Percentiles rank a stretch among this genome's conserved stretches.
These are phyloP conservation scores for Venturia asperata DNA, from an alignment of 2,329 filamentous ascomycete species.

Conservation along the genomic window DNA sequence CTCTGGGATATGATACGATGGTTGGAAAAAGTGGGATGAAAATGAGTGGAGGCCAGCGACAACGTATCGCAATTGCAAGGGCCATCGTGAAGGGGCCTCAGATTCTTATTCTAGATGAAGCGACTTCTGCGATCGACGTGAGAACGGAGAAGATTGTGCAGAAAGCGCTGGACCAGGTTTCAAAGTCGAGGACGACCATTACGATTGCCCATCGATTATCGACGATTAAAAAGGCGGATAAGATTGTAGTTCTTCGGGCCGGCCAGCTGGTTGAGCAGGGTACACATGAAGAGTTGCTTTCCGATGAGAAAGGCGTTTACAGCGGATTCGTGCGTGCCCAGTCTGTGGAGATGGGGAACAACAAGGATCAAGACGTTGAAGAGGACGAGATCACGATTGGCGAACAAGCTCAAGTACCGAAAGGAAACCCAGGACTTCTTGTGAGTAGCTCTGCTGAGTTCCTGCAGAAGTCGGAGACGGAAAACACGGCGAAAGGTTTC, in stretches of 20 bases:
- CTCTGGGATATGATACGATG: slow-evolving; percentile 59
- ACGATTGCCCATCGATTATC: slow-evolving; percentile 71
- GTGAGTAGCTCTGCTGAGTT: slow-evolving; percentile 10
- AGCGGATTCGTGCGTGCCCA: slow-evolving; percentile 54
- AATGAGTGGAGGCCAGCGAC: slow-evolving; percentile 75
- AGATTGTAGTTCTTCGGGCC: slow-evolving; percentile 67
- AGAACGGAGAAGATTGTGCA: slow-evolving; percentile 49
- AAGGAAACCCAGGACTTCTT: background rate
- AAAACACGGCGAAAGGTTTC: slow-evolving; percentile 29
- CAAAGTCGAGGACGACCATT: slow-evolving; percentile 61
- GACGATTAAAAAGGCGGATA: slow-evolving; percentile 69
- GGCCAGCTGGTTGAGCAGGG: slow-evolving; percentile 67
- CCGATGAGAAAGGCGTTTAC: slow-evolving; percentile 57
- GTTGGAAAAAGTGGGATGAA: slow-evolving; percentile 70
- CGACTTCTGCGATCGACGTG: slow-evolving; percentile 60
- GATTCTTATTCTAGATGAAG: slow-evolving; percentile 67
- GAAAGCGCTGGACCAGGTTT: slow-evolving; percentile 52
- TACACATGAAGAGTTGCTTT: slow-evolving; percentile 64
- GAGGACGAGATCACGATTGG: slow-evolving; percentile 11
- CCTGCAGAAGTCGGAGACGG: slow-evolving; percentile 16
- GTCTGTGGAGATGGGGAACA: slow-evolving; percentile 27
- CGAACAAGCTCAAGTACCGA: background rate
- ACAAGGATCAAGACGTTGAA: slow-evolving; percentile 12
- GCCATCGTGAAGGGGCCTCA: slow-evolving; percentile 60
- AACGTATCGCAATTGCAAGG: slow-evolving; percentile 69